Evolutionary conservation across 1,284 basidiomycete species (phyloP).

Genomic region (Dichomitus squalens): DNA sequence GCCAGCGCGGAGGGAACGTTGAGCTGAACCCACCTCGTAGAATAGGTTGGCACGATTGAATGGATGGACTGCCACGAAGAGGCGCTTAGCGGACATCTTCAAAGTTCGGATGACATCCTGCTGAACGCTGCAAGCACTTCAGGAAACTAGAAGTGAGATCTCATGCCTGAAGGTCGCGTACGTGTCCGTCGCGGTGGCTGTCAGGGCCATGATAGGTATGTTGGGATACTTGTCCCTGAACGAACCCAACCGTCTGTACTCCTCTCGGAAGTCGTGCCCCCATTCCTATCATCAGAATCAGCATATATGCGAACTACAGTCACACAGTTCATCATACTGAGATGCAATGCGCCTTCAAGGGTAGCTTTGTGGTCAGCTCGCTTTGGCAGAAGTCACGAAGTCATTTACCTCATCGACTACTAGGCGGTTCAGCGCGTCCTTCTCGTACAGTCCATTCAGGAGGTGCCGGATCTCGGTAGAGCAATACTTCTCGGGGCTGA

Average conservation of each 20-base stretch:
- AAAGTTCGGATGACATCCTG: conserved; percentile 71
- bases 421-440: conserved; percentile 64
- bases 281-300: conserved; percentile 64
- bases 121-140: conserved; percentile 47
- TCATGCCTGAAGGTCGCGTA: conserved; percentile 32
- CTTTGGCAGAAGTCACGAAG: not conserved
- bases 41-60: conserved; percentile 83
- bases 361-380: not conserved
- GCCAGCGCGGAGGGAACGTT: no score
- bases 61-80: conserved; percentile 71
- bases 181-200: conserved; percentile 73
- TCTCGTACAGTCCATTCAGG: conserved; percentile 52
- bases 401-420: conserved; percentile 76
- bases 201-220: conserved; percentile 85
- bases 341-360: conserved; percentile 76
- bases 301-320: conserved; percentile 18
- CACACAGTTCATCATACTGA: conserved; percentile 49
- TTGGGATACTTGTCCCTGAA: conserved; percentile 70
- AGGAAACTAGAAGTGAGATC: not conserved
- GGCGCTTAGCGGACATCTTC: conserved; percentile 54
- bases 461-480: conserved; percentile 54
- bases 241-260: conserved; percentile 71
- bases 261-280: conserved; percentile 79
- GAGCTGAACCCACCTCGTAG: conserved; percentile 60
- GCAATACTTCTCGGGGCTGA: conserved; percentile 78